phyloP scores from a whole-genome alignment of 2,329 filamentous ascomycete species.

The Aspergillus caelatus region DNA sequence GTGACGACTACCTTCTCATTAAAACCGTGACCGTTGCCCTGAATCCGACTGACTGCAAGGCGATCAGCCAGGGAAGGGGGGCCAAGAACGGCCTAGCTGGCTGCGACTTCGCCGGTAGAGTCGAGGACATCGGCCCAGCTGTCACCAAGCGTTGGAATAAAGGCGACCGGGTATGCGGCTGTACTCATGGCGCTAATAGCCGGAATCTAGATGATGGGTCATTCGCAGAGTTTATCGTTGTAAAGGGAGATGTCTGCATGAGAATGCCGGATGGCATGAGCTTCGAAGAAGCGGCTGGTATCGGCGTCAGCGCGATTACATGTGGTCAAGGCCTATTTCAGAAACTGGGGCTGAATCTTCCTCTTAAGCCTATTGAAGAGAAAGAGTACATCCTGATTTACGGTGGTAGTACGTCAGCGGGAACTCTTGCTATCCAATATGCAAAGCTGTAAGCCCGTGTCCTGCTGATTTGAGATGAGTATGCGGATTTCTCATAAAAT shows the following conservation, averaged over 20 bases:
- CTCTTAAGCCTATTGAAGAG: background rate
- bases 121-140: conserved; percentile 26
- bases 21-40: conserved; percentile 34
- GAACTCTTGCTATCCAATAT: conserved; percentile 6
- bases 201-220: conserved; percentile 11
- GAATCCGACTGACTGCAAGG: conserved; percentile 34
- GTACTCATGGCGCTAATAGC: conserved; percentile 35
- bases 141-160: conserved; percentile 21
- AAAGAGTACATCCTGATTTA: conserved; percentile 10
- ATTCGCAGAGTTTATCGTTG: conserved; percentile 8
- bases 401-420: conserved; percentile 6
- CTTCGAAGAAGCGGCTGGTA: background rate
- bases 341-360: background rate
- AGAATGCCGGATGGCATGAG: background rate
- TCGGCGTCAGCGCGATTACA: background rate
- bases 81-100: conserved; percentile 16
- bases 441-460: background rate
- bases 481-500: background rate
- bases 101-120: conserved; percentile 32
- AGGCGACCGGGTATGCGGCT: conserved; percentile 43
- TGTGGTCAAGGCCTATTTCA: background rate
- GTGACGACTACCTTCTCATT: conserved; percentile 23
- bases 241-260: background rate
- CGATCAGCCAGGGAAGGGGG: conserved; percentile 16
- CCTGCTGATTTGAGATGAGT: background rate